Base-by-base conservation (phyloP, 768 basidiomycete species). In the Exidia glandulosa region DNA sequence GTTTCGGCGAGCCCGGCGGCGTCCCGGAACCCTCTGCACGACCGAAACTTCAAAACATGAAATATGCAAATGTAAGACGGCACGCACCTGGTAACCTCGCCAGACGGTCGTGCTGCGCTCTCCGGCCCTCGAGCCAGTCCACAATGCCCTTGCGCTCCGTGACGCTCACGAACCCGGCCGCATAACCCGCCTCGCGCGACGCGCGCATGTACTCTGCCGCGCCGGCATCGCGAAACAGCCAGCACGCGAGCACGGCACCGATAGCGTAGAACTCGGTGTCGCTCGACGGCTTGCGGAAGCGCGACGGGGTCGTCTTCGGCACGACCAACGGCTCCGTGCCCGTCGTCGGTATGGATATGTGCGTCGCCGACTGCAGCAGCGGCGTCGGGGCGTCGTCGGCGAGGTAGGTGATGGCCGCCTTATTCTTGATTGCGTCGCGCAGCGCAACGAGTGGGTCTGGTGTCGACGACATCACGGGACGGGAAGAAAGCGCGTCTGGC, bases 171-270 rank as follows among this genome's bases (percentile, higher is more conserved):
- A 92, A 82, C 7, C 57, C 80, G 37, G 84, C 79, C 2, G 82
- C 76, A 32, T 93, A 73, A 1, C 90, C 88, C 47, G 79, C 79
- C 66, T 88, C 87, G 59, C 90, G 77, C 2, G 87, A 86, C 66
- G 88, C 85, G 68, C 86, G 87, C 82, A 95, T 84, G 73, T 98
- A 98, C 64, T 94, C 91, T 16, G 87, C 88, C 32, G 84, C 83
- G 0, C 83, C 77, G 0, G 83, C 81, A 68, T 90, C 88, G 52
- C 82, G 77, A 32, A 87, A 77, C 3, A 85, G 74, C 88, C 87
- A 98, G 31, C 88, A 86, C n/a, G 94, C 77, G 65, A 89, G 87
- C 9, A 98, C 76, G 1, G 91, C 87, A 57, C 89, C 88, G 14
- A 94, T 72, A 10, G 88, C 79, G 71, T 88, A 91, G 64, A 87